Conservation (phyloP, 2,329 filamentous ascomycete genomes). For the Colletotrichum tanaceti region DNA sequence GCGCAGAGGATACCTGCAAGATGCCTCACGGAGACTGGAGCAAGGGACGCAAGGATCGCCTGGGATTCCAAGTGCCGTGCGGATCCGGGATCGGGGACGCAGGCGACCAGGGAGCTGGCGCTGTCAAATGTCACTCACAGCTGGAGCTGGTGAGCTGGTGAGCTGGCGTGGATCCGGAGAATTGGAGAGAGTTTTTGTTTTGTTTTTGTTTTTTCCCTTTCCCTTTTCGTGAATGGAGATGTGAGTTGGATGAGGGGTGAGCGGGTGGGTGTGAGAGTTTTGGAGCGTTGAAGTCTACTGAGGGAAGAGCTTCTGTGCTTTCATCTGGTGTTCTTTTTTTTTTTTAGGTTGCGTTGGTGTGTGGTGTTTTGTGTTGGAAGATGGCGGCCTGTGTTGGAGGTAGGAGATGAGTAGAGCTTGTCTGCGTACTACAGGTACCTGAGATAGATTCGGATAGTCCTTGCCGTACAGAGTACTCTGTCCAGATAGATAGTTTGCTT, state of each 20-base stretch:
- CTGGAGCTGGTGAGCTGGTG: constrained; percentile 33
- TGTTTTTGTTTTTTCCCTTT: no score
- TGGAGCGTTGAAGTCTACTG: not conserved
- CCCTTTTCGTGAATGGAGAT: not conserved
- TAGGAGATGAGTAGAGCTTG: not conserved
- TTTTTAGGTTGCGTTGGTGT: not conserved
- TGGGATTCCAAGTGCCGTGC: not conserved
- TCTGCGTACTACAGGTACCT: no score
- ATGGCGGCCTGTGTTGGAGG: not conserved
- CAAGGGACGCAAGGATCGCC: not conserved
- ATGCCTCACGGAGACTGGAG: not conserved
- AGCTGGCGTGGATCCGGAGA: constrained; percentile 29
- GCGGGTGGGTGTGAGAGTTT: not conserved
- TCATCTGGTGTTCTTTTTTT: not conserved
- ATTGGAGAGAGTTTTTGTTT: not conserved
- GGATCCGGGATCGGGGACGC: constrained; percentile 3
- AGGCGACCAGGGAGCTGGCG: constrained; percentile 28
- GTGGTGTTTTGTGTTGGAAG: not conserved
- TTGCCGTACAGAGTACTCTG: no score
- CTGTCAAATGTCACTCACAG: constrained; percentile 34
- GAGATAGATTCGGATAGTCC: no score
- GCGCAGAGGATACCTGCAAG: not conserved
- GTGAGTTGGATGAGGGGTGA: not conserved
- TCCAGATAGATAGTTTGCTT: no score
- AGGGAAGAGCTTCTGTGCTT: constrained; percentile 1